Evolutionary conservation across 2,329 filamentous ascomycete genomes (phyloP), one percentile per base, ranked within the genome.

Genomic region (Rhynchosporium secalis): DNA sequence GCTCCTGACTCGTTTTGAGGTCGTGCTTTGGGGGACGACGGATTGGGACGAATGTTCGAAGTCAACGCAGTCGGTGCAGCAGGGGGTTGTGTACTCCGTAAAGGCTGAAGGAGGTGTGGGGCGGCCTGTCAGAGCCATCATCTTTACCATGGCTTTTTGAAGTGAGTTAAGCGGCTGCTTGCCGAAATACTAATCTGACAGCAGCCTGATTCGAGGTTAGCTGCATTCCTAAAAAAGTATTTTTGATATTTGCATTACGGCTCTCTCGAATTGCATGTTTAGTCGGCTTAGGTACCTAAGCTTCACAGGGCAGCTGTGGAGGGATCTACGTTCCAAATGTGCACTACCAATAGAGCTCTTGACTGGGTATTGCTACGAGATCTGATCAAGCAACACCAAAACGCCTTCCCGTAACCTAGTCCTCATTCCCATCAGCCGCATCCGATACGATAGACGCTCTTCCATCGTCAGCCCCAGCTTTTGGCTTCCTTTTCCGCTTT

Each of bases 401-500:
- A 65, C 61, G 56, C 63, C 62, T 59, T 43, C 54, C 54, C 63
- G 56, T 36, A 38, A 62, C 41, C 60, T 63, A 68, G 52, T 64
- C 62, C 41, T 66, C 60, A 43, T 58, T 65, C 58, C 47, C 63
- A 58, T 47, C 62, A n/a, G 55, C 41, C 7, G 28, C 36, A 10
- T 29, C 33, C 45, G 45, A 3, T 41, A 33, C 57, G 66, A 60
- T 64, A 26, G 51, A 12, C 33, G 43, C 59, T 28, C 60, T 62
- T 66, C 62, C 65, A 28, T 29, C 62, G 10, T 55, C 65, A 51
- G 58, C 62, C 43, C 59, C 65, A 63, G 67, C 62, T 56, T 76
- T 77, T 51, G 71, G 70, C 68, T 76, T 76, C 65, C 75, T 68
- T 65, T 74, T 77, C 43, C 75, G 71, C 68, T 76, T 78, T 63